Evolutionary conservation across 2,329 filamentous ascomycete genomes (phyloP).

Genomic region (Thelonectria blattea): DNA sequence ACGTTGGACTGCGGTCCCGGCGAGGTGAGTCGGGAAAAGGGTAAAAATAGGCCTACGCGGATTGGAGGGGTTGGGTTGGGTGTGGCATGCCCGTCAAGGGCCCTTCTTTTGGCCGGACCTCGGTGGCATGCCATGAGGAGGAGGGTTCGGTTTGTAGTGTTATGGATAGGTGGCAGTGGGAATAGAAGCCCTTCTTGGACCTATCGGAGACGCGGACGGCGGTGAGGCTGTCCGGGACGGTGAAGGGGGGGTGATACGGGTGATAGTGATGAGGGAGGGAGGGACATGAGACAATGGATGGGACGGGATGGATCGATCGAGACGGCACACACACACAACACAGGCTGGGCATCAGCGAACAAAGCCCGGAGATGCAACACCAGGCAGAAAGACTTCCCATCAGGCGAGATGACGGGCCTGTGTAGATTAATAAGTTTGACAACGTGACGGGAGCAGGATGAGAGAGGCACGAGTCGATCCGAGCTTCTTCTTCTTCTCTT

Average conservation of each 20-base stretch:
- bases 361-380: conserved; percentile 5
- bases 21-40: conserved; percentile 14
- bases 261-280: background rate
- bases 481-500: conserved; percentile 2
- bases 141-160: background rate
- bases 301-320: conserved; percentile 3
- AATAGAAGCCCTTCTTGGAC: conserved; percentile 7
- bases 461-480: background rate
- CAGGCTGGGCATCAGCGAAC: too few species aligned
- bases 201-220: conserved; percentile 28
- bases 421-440: background rate
- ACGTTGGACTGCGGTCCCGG: conserved; percentile 1
- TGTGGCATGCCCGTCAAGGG: background rate
- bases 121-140: conserved; percentile 21
- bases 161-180: background rate
- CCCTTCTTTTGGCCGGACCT: too few species aligned
- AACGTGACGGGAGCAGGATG: background rate
- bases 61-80: background rate
- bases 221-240: conserved; percentile 30
- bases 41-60: conserved; percentile 16
- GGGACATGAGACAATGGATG: background rate
- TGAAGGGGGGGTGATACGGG: conserved; percentile 9
- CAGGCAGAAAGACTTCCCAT: background rate
- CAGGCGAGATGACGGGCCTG: background rate
- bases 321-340: background rate